phyloP scores from a whole-genome alignment of 2,329 filamentous ascomycete genomes.

The Penicillium sp. region DNA sequence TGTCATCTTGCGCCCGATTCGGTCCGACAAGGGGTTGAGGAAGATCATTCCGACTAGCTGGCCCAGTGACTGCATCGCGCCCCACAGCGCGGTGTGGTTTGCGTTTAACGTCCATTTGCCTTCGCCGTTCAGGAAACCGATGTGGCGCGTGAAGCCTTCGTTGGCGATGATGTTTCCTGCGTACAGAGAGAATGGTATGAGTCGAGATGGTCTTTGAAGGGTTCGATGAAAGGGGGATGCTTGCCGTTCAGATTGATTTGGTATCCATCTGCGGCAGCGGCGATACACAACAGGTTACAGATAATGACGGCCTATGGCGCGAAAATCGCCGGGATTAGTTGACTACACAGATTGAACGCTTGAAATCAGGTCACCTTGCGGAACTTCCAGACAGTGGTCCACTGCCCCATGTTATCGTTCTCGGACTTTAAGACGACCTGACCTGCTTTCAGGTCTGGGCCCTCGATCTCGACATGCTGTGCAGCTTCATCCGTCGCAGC shows the following conservation, averaged over 20 bases:
- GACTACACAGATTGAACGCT: too few species aligned
- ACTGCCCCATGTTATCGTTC: too few species aligned
- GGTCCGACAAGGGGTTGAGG: too few species aligned
- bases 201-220: too few species aligned
- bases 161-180: not conserved
- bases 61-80: not conserved
- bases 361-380: too few species aligned
- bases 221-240: too few species aligned
- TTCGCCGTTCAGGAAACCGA: not conserved
- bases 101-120: not conserved
- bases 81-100: not conserved
- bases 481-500: too few species aligned
- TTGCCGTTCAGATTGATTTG: not conserved
- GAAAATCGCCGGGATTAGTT: too few species aligned
- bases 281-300: conserved; percentile 1
- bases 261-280: not conserved
- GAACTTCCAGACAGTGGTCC: too few species aligned
- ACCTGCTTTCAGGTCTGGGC: too few species aligned
- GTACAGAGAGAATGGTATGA: not conserved
- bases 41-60: not conserved
- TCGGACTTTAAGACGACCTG: too few species aligned
- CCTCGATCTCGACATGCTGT: too few species aligned
- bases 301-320: not conserved
- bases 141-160: not conserved
- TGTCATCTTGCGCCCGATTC: not conserved